phyloP scores from a whole-genome alignment of 1,139 yeast species.

The Kodamaea sp. region DNA sequence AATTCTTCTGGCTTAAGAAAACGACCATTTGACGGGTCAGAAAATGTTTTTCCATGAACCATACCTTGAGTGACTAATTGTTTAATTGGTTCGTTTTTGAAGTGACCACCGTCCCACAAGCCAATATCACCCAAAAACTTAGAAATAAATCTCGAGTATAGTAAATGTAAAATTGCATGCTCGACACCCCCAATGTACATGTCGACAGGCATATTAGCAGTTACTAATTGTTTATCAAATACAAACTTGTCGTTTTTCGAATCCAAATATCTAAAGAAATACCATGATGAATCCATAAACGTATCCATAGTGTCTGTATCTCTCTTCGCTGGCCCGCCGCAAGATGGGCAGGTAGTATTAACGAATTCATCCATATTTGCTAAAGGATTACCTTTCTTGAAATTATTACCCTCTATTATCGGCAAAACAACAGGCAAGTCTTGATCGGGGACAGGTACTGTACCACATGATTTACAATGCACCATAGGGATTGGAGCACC shows the following conservation, averaged over 20 bases:
- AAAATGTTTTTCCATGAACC: conserved; percentile 90
- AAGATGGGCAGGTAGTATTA: conserved; percentile 74
- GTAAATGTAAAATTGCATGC: conserved; percentile 87
- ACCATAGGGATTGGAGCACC: conserved; percentile 97
- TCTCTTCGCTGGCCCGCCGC: conserved; percentile 71
- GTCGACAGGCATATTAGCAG: conserved; percentile 73
- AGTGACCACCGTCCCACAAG: conserved; percentile 41
- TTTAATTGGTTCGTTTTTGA: conserved; percentile 73
- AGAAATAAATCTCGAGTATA: conserved; percentile 79
- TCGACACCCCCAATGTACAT: conserved; percentile 93
- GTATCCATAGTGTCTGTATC: conserved; percentile 99
- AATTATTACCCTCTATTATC: conserved; percentile 33
- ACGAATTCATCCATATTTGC: conserved; percentile 67
- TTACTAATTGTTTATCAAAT: conserved; percentile 51
- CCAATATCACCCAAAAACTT: conserved; percentile 69
- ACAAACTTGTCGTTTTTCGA: conserved; percentile 54
- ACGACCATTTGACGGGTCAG: conserved; percentile 67
- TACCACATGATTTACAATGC: conserved; percentile 81
- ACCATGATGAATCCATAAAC: conserved; percentile 97
- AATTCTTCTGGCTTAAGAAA: conserved; percentile 78
- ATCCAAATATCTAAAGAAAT: conserved; percentile 80
- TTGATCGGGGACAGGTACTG: conserved; percentile 83
- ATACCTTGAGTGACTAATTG: conserved; percentile 89
- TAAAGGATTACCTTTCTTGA: conserved; percentile 69
- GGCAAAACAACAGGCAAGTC: conserved; percentile 84